These are phyloP conservation scores for Coniosporium apollinis DNA, from an alignment of 495 filamentous ascomycete genomes.

Conservation along the genomic window DNA sequence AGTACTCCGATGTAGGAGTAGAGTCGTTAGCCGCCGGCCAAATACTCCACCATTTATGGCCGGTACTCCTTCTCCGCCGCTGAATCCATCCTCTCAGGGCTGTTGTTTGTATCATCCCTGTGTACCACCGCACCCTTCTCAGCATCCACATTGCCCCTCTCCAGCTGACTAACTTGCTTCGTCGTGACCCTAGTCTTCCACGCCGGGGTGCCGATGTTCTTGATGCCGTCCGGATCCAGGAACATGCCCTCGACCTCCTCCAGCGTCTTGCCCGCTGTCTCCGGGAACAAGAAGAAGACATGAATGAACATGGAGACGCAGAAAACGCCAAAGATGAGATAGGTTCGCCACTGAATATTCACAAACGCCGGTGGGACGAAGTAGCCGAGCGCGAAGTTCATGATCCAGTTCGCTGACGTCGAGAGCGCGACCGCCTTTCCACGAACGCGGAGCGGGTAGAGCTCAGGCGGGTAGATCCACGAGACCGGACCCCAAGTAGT, in stretches of 20 bases:
- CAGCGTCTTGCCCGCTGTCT: constrained; percentile 66
- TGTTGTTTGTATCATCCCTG: too few relatives aligned
- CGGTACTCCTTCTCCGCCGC: too few relatives aligned
- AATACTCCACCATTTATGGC: too few relatives aligned
- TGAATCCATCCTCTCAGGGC: too few relatives aligned
- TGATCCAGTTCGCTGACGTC: constrained; percentile 38
- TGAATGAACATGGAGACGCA: constrained; percentile 55
- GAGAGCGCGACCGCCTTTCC: constrained; percentile 15
- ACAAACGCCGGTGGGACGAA: constrained; percentile 63
- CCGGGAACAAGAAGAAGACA: constrained; percentile 68
- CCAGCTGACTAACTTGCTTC: neutral
- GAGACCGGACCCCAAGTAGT: constrained; percentile 48
- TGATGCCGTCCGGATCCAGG: constrained; percentile 40
- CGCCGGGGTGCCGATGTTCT: constrained; percentile 46
- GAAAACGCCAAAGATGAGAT: constrained; percentile 63
- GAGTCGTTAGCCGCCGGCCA: too few relatives aligned
- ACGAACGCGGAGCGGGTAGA: constrained; percentile 13
- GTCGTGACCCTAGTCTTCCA: constrained; percentile 45
- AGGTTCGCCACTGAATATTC: constrained; percentile 57
- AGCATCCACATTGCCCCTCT: neutral
- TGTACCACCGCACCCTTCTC: too few relatives aligned
- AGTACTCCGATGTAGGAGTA: too few relatives aligned
- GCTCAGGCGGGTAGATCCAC: constrained; percentile 39
- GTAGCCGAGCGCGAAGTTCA: constrained; percentile 65
- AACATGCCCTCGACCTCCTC: constrained; percentile 64